Evolutionary conservation across 2,329 filamentous ascomycete genomes (phyloP).

Genomic region (Beauveria varroae): DNA sequence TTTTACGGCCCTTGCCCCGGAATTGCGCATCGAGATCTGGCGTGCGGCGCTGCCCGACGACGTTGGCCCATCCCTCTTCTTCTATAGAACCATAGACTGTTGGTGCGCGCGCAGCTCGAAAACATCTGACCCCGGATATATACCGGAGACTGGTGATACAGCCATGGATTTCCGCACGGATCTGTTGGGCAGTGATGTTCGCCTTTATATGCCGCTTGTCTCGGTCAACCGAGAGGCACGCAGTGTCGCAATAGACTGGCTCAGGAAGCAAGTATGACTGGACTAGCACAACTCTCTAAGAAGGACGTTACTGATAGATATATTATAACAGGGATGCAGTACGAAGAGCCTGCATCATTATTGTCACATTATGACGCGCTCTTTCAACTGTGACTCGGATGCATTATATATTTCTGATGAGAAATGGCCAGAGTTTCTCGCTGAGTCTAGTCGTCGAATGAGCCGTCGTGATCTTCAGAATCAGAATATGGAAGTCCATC

Average conservation of each 20-base stretch:
- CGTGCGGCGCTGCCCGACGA: not conserved
- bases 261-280: not conserved
- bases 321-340: not conserved
- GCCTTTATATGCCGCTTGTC: not conserved
- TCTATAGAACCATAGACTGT: not conserved
- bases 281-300: not conserved
- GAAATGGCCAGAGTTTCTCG: not conserved
- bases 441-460: not conserved
- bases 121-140: not conserved
- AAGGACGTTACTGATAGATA: no score
- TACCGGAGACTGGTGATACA: not conserved
- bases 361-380: not conserved
- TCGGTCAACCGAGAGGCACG: not conserved
- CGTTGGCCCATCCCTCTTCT: not conserved
- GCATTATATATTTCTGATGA: not conserved
- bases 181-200: not conserved
- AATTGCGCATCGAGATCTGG: not conserved
- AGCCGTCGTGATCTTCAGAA: not conserved
- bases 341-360: not conserved
- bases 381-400: not conserved
- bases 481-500: not conserved
- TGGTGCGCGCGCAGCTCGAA: not conserved
- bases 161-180: not conserved
- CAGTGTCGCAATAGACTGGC: not conserved
- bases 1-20: not conserved